These are phyloP conservation scores for Aspergillus sp. DNA, from an alignment of 2,329 filamentous ascomycete species.

Conservation along the genomic window DNA sequence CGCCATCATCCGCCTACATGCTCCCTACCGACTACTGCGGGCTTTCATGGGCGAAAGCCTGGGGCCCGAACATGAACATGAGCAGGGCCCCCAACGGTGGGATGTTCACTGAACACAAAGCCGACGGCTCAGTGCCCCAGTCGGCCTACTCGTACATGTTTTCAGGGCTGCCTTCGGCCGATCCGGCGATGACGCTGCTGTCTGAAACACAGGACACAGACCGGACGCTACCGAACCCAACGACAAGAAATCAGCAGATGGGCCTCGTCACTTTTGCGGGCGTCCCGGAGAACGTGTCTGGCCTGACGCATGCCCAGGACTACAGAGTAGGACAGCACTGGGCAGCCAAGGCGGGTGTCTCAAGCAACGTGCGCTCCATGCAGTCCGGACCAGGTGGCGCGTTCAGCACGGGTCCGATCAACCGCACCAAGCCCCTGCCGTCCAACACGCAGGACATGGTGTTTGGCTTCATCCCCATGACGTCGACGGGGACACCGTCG, in stretches of 20 bases:
- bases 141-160: slow-evolving; percentile 30
- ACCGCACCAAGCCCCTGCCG: slow-evolving; percentile 18
- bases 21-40: slow-evolving; percentile 31
- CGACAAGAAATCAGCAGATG: slow-evolving; percentile 23
- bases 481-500: slow-evolving; percentile 17
- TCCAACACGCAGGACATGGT: slow-evolving; percentile 26
- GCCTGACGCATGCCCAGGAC: slow-evolving; percentile 18
- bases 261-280: slow-evolving; percentile 13
- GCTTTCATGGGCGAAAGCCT: slow-evolving; percentile 29
- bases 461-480: slow-evolving; percentile 29
- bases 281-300: slow-evolving; percentile 16
- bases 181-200: slow-evolving; percentile 23
- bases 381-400: slow-evolving; percentile 19
- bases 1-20: slow-evolving; percentile 36
- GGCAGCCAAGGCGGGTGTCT: slow-evolving; percentile 12
- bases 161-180: slow-evolving; percentile 27
- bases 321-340: slow-evolving; percentile 18
- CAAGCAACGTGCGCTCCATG: slow-evolving; percentile 17
- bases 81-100: slow-evolving; percentile 20
- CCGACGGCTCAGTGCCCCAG: slow-evolving; percentile 21
- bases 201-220: slow-evolving; percentile 27
- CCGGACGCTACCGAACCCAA: slow-evolving; percentile 37
- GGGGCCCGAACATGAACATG: slow-evolving; percentile 23
- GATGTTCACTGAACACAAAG: slow-evolving; percentile 30
- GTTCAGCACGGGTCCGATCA: slow-evolving; percentile 18